phyloP scores from a whole-genome alignment of 257 asterid genomes.

The Capsicum baccatum region DNA sequence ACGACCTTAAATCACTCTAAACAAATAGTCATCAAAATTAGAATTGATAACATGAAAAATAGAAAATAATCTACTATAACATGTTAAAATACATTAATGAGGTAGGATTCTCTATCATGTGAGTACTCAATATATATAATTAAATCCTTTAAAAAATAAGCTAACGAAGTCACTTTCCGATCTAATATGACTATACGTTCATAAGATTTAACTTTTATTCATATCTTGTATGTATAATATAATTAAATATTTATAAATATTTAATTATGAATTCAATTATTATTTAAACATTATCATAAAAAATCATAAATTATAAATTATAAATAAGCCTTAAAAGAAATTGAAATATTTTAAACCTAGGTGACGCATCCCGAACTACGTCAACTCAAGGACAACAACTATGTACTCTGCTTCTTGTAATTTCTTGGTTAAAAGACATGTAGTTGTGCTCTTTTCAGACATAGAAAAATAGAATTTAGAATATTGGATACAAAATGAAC shows the following conservation, averaged over 20 bases:
- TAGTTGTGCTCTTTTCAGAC: slow-evolving; percentile 17
- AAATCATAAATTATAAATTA: too few relatives aligned
- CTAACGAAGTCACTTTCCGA: neutral
- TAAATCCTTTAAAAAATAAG: neutral
- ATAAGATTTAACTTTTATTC: neutral
- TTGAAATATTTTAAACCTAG: neutral
- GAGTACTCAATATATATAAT: neutral
- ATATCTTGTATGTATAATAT: neutral
- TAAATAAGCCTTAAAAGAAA: neutral
- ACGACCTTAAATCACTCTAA: too few relatives aligned
- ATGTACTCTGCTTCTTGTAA: neutral
- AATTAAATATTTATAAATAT: neutral
- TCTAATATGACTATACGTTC: neutral
- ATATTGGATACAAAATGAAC: neutral
- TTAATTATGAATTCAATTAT: neutral
- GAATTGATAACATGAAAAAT: neutral
- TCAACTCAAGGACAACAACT: neutral
- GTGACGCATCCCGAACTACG: neutral
- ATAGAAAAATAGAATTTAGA: neutral
- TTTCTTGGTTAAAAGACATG: neutral
- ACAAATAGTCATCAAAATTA: neutral
- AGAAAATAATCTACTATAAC: neutral
- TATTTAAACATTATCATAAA: too few relatives aligned
- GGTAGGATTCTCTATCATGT: neutral
- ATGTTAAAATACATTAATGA: neutral